Evolutionary conservation across 805 yeast genomes (phyloP).

Genomic region (Helenozyma rhizophorensis): DNA sequence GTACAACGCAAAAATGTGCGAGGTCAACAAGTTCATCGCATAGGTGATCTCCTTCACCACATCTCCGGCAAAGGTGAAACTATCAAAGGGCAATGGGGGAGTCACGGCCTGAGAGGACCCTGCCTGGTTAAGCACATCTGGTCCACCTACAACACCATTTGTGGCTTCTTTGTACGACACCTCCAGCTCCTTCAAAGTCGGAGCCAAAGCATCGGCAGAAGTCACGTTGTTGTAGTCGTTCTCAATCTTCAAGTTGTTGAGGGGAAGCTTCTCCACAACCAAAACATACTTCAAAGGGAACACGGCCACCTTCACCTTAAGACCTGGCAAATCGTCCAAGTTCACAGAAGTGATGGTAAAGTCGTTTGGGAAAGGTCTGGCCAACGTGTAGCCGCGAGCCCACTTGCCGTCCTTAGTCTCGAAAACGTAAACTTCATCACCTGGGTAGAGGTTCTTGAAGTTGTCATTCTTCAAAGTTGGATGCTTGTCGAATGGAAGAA

Average conservation of each 20-base stretch:
- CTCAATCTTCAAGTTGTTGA: conserved; percentile 25
- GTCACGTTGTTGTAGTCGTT: conserved; percentile 25
- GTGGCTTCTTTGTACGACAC: conserved; percentile 19
- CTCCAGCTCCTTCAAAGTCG: conserved; percentile 32
- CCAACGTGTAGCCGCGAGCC: conserved; percentile 74
- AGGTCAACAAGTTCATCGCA: conserved; percentile 51
- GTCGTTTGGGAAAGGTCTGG: conserved; percentile 68
- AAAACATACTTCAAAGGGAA: conserved; percentile 57
- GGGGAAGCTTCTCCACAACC: conserved; percentile 39
- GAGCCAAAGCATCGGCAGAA: conserved; percentile 19
- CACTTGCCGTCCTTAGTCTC: conserved; percentile 60
- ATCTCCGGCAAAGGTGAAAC: conserved; percentile 35
- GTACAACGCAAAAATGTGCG: conserved; percentile 66
- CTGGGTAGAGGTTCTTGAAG: conserved; percentile 59
- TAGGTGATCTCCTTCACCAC: conserved; percentile 55
- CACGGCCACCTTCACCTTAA: conserved; percentile 48
- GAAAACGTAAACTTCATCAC: conserved; percentile 73
- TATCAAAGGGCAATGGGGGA: conserved; percentile 56
- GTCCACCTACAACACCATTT: conserved; percentile 12
- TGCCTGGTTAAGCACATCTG: too few relatives aligned
- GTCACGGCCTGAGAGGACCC: conserved; percentile 4
- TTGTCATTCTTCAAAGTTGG: conserved; percentile 33
- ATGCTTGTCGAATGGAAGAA: conserved; percentile 39
- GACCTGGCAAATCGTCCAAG: conserved; percentile 59
- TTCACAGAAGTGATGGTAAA: conserved; percentile 58